A percentile compares a stretch with the other conserved stretches of the same genome.
These are phyloP conservation scores for Carex littledalei DNA, from an alignment of 176 grass and related monocot species.

Conservation along the genomic window DNA sequence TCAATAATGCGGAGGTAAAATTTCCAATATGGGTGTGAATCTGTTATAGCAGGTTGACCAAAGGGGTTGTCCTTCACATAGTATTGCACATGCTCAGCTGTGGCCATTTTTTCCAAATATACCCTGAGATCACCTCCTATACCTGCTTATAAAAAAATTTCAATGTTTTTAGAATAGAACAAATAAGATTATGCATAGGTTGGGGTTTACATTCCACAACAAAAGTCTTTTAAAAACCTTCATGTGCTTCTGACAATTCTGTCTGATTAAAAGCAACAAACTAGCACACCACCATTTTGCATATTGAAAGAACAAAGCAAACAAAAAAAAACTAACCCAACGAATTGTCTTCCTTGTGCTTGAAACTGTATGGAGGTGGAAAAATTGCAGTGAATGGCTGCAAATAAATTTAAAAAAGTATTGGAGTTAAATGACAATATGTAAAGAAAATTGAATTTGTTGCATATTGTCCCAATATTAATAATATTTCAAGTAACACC, in stretches of 20 bases:
- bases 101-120: constrained; percentile 59
- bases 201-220: constrained; percentile 4
- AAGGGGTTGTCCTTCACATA: constrained; percentile 68
- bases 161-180: constrained; percentile 21
- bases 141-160: constrained; percentile 37
- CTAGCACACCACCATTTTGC: background rate
- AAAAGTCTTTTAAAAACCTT: background rate
- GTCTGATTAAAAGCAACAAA: background rate
- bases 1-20: constrained; percentile 70
- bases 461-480: background rate
- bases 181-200: background rate
- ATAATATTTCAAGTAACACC: background rate
- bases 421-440: background rate
- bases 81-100: constrained; percentile 55
- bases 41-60: constrained; percentile 70
- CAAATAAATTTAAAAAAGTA: constrained; percentile 19
- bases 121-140: constrained; percentile 70
- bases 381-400: constrained; percentile 82
- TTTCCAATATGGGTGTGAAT: constrained; percentile 58
- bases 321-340: constrained; percentile 46
- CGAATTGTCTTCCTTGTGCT: constrained; percentile 47
- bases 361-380: constrained; percentile 47
- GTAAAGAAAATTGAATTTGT: background rate
- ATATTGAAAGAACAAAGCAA: background rate
- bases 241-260: background rate